These are phyloP conservation scores for Russula sp. DNA, from an alignment of 768 basidiomycete genomes.

Conservation along the genomic window DNA sequence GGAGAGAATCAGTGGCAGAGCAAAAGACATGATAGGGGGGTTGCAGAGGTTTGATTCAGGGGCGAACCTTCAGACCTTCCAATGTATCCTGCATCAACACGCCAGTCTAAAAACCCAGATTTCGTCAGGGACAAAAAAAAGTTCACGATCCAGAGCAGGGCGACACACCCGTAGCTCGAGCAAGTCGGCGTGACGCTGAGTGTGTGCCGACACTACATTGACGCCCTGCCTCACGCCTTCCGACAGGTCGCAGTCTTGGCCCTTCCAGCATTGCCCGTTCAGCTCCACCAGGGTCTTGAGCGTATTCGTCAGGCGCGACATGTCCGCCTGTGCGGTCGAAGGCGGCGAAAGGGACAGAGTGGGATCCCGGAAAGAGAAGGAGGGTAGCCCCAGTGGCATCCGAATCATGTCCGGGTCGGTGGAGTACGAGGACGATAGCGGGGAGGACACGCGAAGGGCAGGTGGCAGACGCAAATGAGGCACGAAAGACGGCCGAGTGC, in stretches of 20 bases:
- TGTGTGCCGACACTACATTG: constrained; percentile 55
- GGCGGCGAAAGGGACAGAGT: constrained; percentile 1
- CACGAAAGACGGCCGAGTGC: constrained; percentile 50
- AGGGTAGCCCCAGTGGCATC: constrained; percentile 26
- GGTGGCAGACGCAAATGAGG: constrained; percentile 61
- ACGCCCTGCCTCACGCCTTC: constrained; percentile 71
- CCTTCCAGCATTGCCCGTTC: constrained; percentile 76
- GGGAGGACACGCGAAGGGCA: constrained; percentile 31
- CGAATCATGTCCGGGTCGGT: constrained; percentile 25
- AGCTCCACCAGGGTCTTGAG: constrained; percentile 71
- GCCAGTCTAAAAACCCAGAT: constrained; percentile 41
- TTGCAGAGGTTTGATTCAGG: not conserved
- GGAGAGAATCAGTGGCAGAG: not conserved
- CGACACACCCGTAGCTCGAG: constrained; percentile 61
- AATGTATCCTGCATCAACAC: constrained; percentile 58
- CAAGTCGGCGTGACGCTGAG: constrained; percentile 64
- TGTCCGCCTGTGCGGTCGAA: constrained; percentile 56
- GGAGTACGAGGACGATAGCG: constrained; percentile 28
- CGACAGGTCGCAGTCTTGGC: constrained; percentile 74
- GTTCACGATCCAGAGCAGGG: not conserved
- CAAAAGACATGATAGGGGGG: constrained; percentile 2
- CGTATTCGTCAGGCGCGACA: constrained; percentile 77
- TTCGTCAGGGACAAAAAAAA: not conserved
- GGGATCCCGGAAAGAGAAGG: constrained; percentile 19
- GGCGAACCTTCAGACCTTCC: constrained; percentile 65